Conservation (phyloP, 2,329 filamentous ascomycete species). For the Waltergamsia citrina region DNA sequence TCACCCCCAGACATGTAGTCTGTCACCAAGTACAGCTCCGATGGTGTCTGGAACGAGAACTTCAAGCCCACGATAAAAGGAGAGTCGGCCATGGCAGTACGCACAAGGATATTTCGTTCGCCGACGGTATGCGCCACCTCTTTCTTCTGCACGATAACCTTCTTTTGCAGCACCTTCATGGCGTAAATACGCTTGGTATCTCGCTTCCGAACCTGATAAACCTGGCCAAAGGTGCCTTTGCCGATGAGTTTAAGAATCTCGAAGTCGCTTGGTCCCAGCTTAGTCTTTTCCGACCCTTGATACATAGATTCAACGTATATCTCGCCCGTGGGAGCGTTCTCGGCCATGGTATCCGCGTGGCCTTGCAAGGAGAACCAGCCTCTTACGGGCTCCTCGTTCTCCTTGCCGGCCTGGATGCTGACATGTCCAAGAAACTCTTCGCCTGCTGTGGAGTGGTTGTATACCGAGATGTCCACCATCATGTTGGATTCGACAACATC, state of each 20-base stretch:
- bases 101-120: conserved; percentile 92
- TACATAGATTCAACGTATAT: conserved; percentile 81
- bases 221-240: conserved; percentile 96
- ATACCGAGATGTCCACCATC: conserved; percentile 86
- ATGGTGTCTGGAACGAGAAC: conserved; percentile 96
- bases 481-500: conserved; percentile 91
- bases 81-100: conserved; percentile 90
- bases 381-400: conserved; percentile 61
- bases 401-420: conserved; percentile 60
- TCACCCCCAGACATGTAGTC: conserved; percentile 99
- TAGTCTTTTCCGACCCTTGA: conserved; percentile 78
- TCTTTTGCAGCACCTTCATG: conserved; percentile 99
- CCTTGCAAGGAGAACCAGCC: conserved; percentile 81
- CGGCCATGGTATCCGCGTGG: conserved; percentile 59
- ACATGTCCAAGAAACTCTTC: conserved; percentile 92
- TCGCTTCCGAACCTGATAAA: conserved; percentile 96
- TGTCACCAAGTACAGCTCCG: conserved; percentile 94
- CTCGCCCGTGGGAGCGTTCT: conserved; percentile 75
- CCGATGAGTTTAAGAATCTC: conserved; percentile 93
- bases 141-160: conserved; percentile 99
- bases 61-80: conserved; percentile 97
- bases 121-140: conserved; percentile 96
- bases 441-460: conserved; percentile 69
- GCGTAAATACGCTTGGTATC: conserved; percentile 94
- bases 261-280: conserved; percentile 92